Base-by-base conservation (phyloP, 768 basidiomycete species). In the Galerina marginata region DNA sequence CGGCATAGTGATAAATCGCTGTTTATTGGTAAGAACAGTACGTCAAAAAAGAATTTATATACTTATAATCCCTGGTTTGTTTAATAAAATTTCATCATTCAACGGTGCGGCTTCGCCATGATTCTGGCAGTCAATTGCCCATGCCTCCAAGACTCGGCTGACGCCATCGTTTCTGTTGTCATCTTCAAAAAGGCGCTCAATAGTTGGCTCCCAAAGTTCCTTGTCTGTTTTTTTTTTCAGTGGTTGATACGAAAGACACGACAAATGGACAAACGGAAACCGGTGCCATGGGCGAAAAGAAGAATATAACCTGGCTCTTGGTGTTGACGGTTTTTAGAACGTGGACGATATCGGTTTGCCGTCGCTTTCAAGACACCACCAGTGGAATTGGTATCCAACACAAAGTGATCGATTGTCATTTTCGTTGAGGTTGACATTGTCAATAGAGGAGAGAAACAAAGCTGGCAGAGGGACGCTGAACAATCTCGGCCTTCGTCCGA, bases 91-190 rank as follows among this genome's bases (percentile, higher is more conserved):
- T 9, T 46, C 33, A 3, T 29, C 15, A 20, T 56, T 56, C 45
- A 56, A 25, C 6, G 16, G 10, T 5, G 55, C 55, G 9, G 55
- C 29, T 25, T 56, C 25, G 1, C 55, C 55, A 25, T 49, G 55
- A 45, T 46, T 56, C 15, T 46, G 55, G 25, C 36, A 56, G 45
- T 56, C 55, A 20, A 56, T 16, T 12, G 55, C 44, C 55, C 55
- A 56, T 10, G 55, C 55, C 23, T 56, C 55, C 6, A 47, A 29
- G 12, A 56, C 39, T 25, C 29, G 44, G 6, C 14, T 9, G 7
- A 44, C 4, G 1, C 15, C 37, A 2, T 33, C n/a, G 36, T 56
- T 56, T 11, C 9, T 16, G 25, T 47, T 23, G 25, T 46, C 42
- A 9, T 26, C 10, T 12, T 44, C 40, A 36, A 56, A 56, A n/a